phyloP scores from a whole-genome alignment of 202 grass and related monocot genomes.

The Setaria italica region DNA sequence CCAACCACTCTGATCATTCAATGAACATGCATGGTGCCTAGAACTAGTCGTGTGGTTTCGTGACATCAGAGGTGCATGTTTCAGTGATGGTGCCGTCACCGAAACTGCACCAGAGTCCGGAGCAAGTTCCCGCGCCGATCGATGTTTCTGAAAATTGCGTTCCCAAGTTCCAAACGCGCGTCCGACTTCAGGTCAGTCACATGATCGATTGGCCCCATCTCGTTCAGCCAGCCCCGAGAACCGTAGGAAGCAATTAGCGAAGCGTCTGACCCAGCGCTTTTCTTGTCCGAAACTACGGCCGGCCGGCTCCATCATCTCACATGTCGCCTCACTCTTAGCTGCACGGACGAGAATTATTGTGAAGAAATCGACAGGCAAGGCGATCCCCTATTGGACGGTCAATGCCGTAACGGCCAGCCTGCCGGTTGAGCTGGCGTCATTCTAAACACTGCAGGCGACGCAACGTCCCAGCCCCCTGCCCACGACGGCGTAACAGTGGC shows the following conservation, averaged over 20 bases:
- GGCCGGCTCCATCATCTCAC: background rate
- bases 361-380: background rate
- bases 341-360: conserved; percentile 7
- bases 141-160: background rate
- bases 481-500: conserved; percentile 11
- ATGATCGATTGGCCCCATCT: too few species aligned
- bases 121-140: background rate
- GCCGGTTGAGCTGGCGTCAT: conserved; percentile 11
- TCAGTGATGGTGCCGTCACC: background rate
- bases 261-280: too few species aligned
- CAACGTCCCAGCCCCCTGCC: background rate
- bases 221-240: too few species aligned
- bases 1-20: background rate
- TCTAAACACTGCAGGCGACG: conserved; percentile 36
- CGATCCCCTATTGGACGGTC: background rate
- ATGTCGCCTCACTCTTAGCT: background rate
- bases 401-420: background rate
- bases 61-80: background rate
- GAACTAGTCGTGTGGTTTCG: background rate
- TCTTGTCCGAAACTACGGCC: too few species aligned
- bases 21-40: background rate
- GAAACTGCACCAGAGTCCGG: background rate
- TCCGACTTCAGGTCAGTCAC: background rate
- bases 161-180: background rate
- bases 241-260: too few species aligned